Conservation (phyloP, 495 filamentous ascomycete species). For the Aspergillus sparsus region DNA sequence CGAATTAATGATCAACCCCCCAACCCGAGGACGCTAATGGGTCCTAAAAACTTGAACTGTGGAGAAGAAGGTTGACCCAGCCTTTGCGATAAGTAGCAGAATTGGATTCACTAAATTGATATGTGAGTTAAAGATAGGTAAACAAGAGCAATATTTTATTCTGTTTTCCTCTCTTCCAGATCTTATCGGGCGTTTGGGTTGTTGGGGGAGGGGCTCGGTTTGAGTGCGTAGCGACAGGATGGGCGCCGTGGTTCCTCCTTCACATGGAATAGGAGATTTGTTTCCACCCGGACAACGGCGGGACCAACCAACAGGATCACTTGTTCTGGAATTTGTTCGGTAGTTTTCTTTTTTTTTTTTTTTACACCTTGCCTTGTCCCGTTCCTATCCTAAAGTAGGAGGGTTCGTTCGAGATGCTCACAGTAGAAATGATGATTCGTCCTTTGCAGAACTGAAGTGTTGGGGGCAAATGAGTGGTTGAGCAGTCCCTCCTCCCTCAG, state of each 20-base stretch:
- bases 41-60: conserved; percentile 13
- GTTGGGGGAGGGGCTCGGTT: conserved; percentile 2
- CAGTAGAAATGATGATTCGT: no score
- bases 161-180: neutral
- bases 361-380: neutral
- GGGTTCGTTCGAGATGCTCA: no score
- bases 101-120: neutral
- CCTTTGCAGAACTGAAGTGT: no score
- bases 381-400: no score
- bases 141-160: neutral
- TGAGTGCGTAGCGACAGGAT: neutral
- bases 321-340: conserved; percentile 4
- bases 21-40: conserved; percentile 16
- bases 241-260: conserved; percentile 12
- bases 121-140: conserved; percentile 8
- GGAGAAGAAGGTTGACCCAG: conserved; percentile 11
- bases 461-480: no score
- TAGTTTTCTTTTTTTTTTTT: neutral
- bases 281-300: conserved; percentile 9
- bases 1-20: conserved; percentile 17
- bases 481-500: no score
- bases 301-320: conserved; percentile 8
- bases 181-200: conserved; percentile 13
- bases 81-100: neutral
- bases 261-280: conserved; percentile 17